Evolutionary conservation across 2,329 filamentous ascomycete genomes (phyloP).

Genomic region (Pezicula neosporulosa): DNA sequence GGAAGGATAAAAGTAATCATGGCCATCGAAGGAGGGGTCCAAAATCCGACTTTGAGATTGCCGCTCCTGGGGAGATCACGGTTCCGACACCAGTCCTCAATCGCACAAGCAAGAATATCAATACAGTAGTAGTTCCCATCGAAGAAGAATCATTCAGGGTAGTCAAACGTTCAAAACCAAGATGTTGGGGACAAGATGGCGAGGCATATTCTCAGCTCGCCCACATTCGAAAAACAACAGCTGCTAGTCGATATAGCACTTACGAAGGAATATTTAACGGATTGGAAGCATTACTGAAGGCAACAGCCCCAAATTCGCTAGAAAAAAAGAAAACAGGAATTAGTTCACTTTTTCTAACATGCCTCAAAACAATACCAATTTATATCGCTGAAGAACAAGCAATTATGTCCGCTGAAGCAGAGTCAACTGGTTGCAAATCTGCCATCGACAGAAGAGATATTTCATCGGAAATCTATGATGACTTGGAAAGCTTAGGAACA

Average conservation of each 20-base stretch:
- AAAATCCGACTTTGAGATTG: not conserved
- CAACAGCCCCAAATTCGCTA: slow-evolving; percentile 28
- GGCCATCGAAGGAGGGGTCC: not conserved
- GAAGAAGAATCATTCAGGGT: not conserved
- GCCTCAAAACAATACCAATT: slow-evolving; percentile 43
- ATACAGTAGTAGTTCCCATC: not conserved
- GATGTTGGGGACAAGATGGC: slow-evolving; percentile 6
- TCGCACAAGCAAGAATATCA: slow-evolving; percentile 17
- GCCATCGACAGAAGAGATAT: slow-evolving; percentile 31
- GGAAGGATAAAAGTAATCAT: slow-evolving; percentile 2
- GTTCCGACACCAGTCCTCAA: slow-evolving; percentile 29
- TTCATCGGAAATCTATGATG: slow-evolving; percentile 43
- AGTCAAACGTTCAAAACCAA: slow-evolving; percentile 5
- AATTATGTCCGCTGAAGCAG: slow-evolving; percentile 35
- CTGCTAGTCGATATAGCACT: slow-evolving; percentile 30
- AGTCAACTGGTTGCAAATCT: slow-evolving; percentile 32
- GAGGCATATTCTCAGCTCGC: slow-evolving; percentile 13
- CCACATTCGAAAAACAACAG: slow-evolving; percentile 28
- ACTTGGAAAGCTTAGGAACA: slow-evolving; percentile 42
- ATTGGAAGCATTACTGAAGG: slow-evolving; percentile 40
- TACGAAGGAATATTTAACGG: slow-evolving; percentile 43
- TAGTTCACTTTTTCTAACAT: slow-evolving; percentile 45
- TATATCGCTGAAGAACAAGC: slow-evolving; percentile 44
- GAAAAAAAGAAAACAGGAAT: slow-evolving; percentile 20
- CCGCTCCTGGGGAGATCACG: slow-evolving; percentile 23